Evolutionary conservation across 1,139 yeast species (phyloP).

Genomic region (Meyerozyma guilliermondii): DNA sequence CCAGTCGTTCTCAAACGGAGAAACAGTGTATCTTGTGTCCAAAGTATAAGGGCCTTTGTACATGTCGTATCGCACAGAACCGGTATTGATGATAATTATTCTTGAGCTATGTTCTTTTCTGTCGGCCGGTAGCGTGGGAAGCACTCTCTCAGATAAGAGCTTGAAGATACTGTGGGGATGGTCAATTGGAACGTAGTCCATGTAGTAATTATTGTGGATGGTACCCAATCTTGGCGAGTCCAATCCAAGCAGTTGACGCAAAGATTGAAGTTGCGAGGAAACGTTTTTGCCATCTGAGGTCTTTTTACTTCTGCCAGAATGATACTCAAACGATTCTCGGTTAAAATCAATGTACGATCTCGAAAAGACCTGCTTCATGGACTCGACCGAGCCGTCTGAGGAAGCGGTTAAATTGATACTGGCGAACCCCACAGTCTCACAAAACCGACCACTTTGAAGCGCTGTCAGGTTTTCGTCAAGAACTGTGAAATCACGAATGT

Average conservation of each 20-base stretch:
- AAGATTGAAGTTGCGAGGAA: background rate
- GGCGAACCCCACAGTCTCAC: conserved; percentile 89
- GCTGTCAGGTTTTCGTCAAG: conserved; percentile 68
- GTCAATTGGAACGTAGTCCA: conserved; percentile 64
- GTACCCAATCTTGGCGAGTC: conserved; percentile 56
- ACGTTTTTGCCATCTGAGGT: conserved; percentile 45
- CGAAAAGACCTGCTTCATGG: conserved; percentile 25
- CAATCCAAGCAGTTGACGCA: conserved; percentile 23
- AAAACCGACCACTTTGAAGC: conserved; percentile 84
- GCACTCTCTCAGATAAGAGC: conserved; percentile 52
- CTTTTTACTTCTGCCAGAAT: conserved; percentile 29
- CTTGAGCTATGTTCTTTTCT: conserved; percentile 35
- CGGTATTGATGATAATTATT: conserved; percentile 73
- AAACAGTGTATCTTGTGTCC: conserved; percentile 77
- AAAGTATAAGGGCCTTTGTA: conserved; percentile 80
- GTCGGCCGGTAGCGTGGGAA: conserved; percentile 44
- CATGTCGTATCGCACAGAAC: conserved; percentile 83
- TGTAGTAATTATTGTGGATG: conserved; percentile 61
- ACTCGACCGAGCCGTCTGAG: conserved; percentile 2
- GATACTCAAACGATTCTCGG: conserved; percentile 60
- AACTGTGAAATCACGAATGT: conserved; percentile 75
- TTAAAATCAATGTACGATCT: conserved; percentile 83
- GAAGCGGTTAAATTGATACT: conserved; percentile 40
- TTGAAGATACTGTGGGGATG: conserved; percentile 58
- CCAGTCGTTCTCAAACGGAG: conserved; percentile 88